Conservation (phyloP, 2,329 filamentous ascomycete genomes). For the Trichoderma sp. region DNA sequence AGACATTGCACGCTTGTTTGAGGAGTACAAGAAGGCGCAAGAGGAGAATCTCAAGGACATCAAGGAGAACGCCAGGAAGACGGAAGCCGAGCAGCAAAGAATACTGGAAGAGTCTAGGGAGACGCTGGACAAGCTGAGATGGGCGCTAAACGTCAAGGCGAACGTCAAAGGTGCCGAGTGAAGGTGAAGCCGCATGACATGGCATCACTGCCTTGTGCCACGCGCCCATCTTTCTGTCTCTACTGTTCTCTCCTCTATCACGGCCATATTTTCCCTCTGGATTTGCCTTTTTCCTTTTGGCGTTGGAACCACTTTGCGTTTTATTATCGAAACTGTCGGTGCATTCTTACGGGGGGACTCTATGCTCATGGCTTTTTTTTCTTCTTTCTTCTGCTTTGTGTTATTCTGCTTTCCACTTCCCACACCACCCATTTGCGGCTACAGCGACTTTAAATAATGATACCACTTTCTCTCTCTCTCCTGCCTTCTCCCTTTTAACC, state of each 20-base stretch:
- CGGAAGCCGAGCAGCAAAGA: conserved; percentile 62
- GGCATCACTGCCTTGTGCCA: not conserved
- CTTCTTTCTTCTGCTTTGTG: not conserved
- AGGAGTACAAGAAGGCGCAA: conserved; percentile 64
- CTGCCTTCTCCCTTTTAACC: not conserved
- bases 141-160: conserved; percentile 69
- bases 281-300: not conserved
- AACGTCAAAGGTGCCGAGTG: conserved; percentile 58
- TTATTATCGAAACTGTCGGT: conserved; percentile 2
- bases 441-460: conserved; percentile 17
- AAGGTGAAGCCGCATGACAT: conserved; percentile 22
- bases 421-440: not conserved
- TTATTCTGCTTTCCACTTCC: not conserved
- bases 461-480: conserved; percentile 12
- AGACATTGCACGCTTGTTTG: conserved; percentile 60
- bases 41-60: conserved; percentile 62
- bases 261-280: not conserved
- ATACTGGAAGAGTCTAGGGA: conserved; percentile 60
- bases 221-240: not conserved
- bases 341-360: conserved; percentile 12
- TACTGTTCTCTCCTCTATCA: not conserved
- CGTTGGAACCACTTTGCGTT: not conserved
- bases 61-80: conserved; percentile 55
- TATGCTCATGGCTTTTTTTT: conserved; percentile 10
- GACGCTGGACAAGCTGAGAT: conserved; percentile 68